phyloP scores from a whole-genome alignment of 179 eudicot genomes.

The Vitellaria paradoxa region DNA sequence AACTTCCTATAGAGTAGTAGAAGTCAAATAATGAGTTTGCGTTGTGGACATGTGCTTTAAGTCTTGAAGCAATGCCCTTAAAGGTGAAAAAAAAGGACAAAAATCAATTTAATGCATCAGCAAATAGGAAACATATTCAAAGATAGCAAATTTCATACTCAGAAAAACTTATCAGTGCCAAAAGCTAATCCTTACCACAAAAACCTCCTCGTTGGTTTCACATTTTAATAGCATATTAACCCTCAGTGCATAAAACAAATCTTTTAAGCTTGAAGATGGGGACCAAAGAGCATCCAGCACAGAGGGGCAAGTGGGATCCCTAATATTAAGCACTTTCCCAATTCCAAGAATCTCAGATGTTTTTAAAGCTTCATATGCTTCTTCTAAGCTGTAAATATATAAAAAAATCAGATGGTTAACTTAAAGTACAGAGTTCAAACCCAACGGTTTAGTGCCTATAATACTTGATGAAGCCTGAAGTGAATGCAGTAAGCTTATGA shows the following conservation, averaged over 20 bases:
- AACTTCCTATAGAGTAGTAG: constrained; percentile 70
- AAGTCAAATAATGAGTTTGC: constrained; percentile 67
- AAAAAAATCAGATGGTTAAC: constrained; percentile 8
- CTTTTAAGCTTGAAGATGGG: constrained; percentile 57
- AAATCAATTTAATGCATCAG: neutral
- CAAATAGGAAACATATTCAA: neutral
- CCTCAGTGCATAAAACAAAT: constrained; percentile 64
- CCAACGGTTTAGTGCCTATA: neutral
- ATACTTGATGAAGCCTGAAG: neutral
- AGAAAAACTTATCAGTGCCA: neutral
- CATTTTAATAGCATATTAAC: constrained; percentile 61
- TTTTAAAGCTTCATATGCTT: constrained; percentile 72
- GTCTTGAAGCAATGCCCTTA: constrained; percentile 62
- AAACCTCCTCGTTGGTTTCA: constrained; percentile 38
- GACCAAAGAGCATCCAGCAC: constrained; percentile 50
- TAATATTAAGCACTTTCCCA: constrained; percentile 42
- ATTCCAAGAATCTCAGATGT: constrained; percentile 72
- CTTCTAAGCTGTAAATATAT: constrained; percentile 58
- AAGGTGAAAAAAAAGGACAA: constrained; percentile 6
- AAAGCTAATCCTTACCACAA: constrained; percentile 41
- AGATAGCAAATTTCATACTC: neutral
- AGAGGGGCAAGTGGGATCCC: constrained; percentile 47
- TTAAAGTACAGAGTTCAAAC: neutral
- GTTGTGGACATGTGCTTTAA: constrained; percentile 48
- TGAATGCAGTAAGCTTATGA: neutral